Conservation (phyloP, 2,329 filamentous ascomycete genomes). For the Sporothrix brasiliensis region DNA sequence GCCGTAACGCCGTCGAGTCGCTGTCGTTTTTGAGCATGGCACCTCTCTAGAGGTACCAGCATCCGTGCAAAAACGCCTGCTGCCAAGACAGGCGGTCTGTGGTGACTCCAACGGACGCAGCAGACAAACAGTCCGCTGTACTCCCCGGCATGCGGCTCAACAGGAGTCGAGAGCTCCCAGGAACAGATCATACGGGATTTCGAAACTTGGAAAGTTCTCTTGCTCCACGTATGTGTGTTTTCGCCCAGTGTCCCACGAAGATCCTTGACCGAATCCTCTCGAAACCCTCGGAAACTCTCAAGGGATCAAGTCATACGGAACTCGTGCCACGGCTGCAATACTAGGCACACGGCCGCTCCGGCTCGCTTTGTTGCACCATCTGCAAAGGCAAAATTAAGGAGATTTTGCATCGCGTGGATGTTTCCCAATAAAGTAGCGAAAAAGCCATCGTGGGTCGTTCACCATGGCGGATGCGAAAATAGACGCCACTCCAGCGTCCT, state of each 20-base stretch:
- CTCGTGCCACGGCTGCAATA: not conserved
- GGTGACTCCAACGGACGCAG: not conserved
- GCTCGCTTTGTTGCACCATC: constrained; percentile 2
- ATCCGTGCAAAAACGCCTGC: not conserved
- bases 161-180: not conserved
- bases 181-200: not conserved
- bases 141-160: not conserved
- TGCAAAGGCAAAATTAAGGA: constrained; percentile 7
- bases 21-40: not conserved
- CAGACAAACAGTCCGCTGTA: not conserved
- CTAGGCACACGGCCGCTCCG: not conserved
- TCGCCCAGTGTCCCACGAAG: no score
- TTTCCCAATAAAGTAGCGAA: not conserved
- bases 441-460: not conserved
- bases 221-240: no score
- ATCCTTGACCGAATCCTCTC: not conserved
- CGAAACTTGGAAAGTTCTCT: no score
- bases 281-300: not conserved
- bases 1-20: not conserved
- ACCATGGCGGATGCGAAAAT: not conserved
- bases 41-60: no score
- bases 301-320: constrained; percentile 8
- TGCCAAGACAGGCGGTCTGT: not conserved
- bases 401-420: not conserved
- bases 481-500: constrained; percentile 4